These are phyloP conservation scores for Fusarium pseudoanthophilum DNA, from an alignment of 2,329 filamentous ascomycete species.

Conservation along the genomic window DNA sequence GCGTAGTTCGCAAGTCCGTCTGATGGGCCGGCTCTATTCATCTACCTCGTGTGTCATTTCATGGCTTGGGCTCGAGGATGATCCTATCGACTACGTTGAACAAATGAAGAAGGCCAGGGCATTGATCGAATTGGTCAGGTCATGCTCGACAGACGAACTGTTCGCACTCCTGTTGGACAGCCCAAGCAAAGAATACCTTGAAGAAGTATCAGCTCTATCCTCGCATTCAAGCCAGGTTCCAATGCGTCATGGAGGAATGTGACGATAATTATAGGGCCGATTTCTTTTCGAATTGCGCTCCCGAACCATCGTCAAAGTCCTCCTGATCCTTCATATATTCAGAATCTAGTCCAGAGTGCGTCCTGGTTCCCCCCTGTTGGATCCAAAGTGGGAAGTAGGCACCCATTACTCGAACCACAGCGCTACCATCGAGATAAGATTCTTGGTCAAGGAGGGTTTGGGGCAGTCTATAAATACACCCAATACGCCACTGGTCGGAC, in stretches of 20 bases:
- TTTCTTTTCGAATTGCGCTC: background rate
- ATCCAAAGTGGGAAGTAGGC: background rate
- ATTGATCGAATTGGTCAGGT: background rate
- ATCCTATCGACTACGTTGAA: background rate
- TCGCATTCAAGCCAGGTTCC: background rate
- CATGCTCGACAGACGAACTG: background rate
- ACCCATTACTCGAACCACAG: background rate
- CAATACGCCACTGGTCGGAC: background rate
- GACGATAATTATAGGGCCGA: background rate
- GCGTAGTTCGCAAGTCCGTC: background rate
- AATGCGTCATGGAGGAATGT: background rate
- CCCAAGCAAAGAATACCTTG: background rate
- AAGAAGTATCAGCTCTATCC: background rate
- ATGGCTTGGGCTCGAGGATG: background rate
- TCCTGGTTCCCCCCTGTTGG: background rate
- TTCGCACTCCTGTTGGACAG: background rate
- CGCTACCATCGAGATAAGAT: background rate
- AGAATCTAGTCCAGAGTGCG: background rate
- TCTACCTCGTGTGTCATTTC: background rate
- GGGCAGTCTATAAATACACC: background rate
- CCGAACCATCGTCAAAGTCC: background rate
- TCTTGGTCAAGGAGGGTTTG: background rate
- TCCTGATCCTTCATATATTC: background rate
- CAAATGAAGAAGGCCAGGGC: background rate
- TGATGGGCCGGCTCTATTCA: background rate